Conservation (phyloP, 306 rosid species). For the Acacia melanoxylon region DNA sequence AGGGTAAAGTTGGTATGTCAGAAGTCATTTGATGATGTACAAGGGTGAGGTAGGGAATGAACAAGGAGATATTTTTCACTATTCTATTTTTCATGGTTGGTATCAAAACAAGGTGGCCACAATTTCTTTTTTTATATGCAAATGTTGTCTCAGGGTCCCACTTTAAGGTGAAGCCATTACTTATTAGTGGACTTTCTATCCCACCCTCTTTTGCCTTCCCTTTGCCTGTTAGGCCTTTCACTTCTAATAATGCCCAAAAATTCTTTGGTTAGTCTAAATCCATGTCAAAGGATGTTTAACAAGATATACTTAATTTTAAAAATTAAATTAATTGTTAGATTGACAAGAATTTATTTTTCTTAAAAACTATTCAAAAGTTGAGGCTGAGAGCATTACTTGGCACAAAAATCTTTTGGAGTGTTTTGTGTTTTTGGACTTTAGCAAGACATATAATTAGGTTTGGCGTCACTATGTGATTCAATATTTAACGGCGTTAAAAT, state of each 20-base stretch:
- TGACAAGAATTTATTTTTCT: neutral
- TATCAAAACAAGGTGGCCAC: slow-evolving; percentile 38
- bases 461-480: neutral
- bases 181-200: slow-evolving; percentile 12
- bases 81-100: slow-evolving; percentile 16
- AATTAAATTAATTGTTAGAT: neutral
- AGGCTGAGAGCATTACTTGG: neutral
- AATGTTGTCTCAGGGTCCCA: slow-evolving; percentile 45
- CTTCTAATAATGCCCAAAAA: neutral
- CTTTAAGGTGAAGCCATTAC: slow-evolving; percentile 36
- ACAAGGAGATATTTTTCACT: slow-evolving; percentile 42
- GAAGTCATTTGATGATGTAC: no score
- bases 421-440: neutral
- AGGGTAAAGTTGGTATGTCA: neutral
- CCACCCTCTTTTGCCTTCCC: slow-evolving; percentile 28
- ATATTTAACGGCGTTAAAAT: neutral
- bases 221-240: neutral
- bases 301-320: neutral
- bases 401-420: neutral
- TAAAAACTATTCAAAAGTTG: neutral
- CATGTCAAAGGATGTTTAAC: neutral
- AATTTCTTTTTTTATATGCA: neutral
- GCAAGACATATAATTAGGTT: neutral
- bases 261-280: neutral
- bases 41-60: slow-evolving; percentile 25